These are phyloP conservation scores for Mucor irregularis DNA, from an alignment of 371 early-diverging fungal species.

Conservation along the genomic window DNA sequence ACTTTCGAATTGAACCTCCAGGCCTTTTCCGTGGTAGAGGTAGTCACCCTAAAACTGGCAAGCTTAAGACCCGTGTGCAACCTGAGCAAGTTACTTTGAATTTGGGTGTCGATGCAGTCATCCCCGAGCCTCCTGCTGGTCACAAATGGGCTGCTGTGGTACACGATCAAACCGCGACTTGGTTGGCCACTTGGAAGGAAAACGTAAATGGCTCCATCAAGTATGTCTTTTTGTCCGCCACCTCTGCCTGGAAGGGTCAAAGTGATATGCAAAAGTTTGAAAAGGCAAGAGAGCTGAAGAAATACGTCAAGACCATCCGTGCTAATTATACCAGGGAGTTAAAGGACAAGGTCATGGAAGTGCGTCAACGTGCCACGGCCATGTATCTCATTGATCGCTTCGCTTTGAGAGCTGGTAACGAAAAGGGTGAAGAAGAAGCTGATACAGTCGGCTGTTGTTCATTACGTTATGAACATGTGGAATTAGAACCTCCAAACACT, in stretches of 20 bases:
- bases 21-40: constrained; percentile 96
- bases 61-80: constrained; percentile 81
- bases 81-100: constrained; percentile 96
- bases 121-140: constrained; percentile 88
- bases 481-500: constrained; percentile 71
- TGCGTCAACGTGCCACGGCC: constrained; percentile 93
- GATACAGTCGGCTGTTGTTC: constrained; percentile 99
- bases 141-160: constrained; percentile 88
- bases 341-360: constrained; percentile 72
- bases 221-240: constrained; percentile 93
- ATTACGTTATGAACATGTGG: constrained; percentile 90
- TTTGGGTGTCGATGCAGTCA: constrained; percentile 73
- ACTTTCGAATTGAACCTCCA: constrained; percentile 97
- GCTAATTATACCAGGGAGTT: constrained; percentile 75
- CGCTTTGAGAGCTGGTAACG: constrained; percentile 97
- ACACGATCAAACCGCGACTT: constrained; percentile 91
- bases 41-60: constrained; percentile 94
- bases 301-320: constrained; percentile 77
- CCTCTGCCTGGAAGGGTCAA: constrained; percentile 91
- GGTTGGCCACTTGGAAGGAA: constrained; percentile 98
- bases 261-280: constrained; percentile 97
- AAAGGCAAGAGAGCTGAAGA: constrained; percentile 85
- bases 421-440: constrained; percentile 96
- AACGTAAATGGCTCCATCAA: constrained; percentile 90
- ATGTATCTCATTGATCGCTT: constrained; percentile 94